Base-by-base conservation (phyloP, 75 land plant species). In the Sequoia sempervirens region DNA sequence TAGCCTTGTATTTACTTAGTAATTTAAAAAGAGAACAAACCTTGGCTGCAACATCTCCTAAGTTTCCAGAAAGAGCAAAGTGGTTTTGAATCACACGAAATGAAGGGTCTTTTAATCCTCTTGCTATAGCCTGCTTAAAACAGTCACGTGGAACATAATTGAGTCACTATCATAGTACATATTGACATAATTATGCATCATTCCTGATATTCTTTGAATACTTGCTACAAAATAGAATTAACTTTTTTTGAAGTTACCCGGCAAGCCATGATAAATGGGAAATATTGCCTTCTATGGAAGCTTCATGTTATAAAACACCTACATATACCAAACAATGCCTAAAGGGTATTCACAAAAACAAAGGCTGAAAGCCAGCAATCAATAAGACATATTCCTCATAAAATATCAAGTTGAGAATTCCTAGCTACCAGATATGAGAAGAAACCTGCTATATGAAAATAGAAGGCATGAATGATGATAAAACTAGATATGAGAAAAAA, bases 31-130 rank as follows among this genome's bases (percentile, higher is more conserved):
- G 12, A 56, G 58, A 81, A 30, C 46, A 58, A 88, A 93, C 99
- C 94, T 98, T 98, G 34, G 99, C 99, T 85, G 98, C 91, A 80
- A 98, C 92, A 50, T 98, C 99, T 82, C 99, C 99, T 76, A 98
- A 90, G 89, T 98, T 98, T 82, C 88, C 96, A 50, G 95, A 86
- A 56, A 92, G 80, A 45, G 99, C 94, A 92, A 98, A 98, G 91
- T 98, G 99, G 85, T 92, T 98, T 86, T 98, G 99, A 81, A 98
- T 98, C 34, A 98, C 99, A 4, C 99, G 95, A 53, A 93, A 96
- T 64, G 99, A 98, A 50, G 99, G 99, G 79, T 96, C 98, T 84
- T 94, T 96, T 40, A 98, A 87, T 36, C 99, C 99, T 90, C 94
- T 98, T 64, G 93, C 99, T 34, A 95, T 84, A 79, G 99, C 99